Evolutionary conservation across 139 green algal genomes (phyloP).

Genomic region (Micractinium sp.): DNA sequence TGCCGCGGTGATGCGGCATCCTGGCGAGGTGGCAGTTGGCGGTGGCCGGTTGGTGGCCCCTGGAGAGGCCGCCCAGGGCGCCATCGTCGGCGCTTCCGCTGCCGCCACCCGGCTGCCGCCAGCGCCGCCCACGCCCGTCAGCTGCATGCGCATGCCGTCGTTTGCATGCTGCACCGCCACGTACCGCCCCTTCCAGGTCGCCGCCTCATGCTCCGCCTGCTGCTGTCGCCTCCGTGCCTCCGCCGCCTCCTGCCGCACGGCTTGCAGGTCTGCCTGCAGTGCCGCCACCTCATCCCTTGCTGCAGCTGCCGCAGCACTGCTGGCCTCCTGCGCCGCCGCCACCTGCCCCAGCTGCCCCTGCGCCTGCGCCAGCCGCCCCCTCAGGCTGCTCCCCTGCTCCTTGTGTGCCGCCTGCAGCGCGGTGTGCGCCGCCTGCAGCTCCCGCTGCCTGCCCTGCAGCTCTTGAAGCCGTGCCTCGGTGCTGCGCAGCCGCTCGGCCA

Average conservation of each 20-base stretch:
- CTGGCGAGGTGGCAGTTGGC: neutral
- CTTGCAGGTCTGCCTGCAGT: neutral
- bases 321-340: neutral
- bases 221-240: constrained; percentile 8
- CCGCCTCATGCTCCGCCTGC: neutral
- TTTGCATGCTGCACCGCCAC: constrained; percentile 3
- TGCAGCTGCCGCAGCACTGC: neutral
- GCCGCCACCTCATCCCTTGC: neutral
- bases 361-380: neutral
- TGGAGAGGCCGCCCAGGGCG: neutral
- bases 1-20: constrained; percentile 5
- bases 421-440: constrained; percentile 3
- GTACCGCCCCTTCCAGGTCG: neutral
- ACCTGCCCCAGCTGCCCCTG: neutral
- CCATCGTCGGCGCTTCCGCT: neutral
- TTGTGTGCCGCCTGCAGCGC: neutral
- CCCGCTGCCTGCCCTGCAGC: neutral
- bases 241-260: neutral
- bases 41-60: neutral
- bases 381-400: neutral
- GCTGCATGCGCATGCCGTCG: constrained; percentile 5
- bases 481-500: neutral
- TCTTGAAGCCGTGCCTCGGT: neutral
- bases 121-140: neutral
- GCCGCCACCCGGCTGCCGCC: neutral